These are phyloP conservation scores for Paramecium pentaurelia DNA, from an alignment of 73 alveolate genomes.

Conservation along the genomic window DNA sequence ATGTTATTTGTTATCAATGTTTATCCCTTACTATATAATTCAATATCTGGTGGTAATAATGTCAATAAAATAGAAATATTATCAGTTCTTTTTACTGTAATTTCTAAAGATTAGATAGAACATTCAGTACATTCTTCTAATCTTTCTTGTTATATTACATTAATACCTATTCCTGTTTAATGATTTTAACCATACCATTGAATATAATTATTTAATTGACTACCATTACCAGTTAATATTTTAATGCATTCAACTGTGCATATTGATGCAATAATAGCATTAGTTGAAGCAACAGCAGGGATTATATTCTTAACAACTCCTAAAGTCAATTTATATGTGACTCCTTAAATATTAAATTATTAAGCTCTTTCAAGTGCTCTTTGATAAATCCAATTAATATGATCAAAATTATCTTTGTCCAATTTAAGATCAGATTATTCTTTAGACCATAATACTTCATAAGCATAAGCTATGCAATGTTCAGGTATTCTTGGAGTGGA, in stretches of 20 bases:
- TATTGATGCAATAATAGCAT: slow-evolving; percentile 97
- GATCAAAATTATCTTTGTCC: slow-evolving; percentile 96
- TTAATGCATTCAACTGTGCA: slow-evolving; percentile 97
- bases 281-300: slow-evolving; percentile 99
- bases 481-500: slow-evolving; percentile 99
- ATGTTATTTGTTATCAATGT: neutral
- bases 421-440: slow-evolving; percentile 65
- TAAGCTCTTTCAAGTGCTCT: slow-evolving; percentile 98
- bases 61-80: neutral
- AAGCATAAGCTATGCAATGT: slow-evolving; percentile 96
- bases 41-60: neutral
- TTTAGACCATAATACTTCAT: slow-evolving; percentile 88
- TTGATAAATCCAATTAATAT: slow-evolving; percentile 98
- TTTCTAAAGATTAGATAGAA: neutral
- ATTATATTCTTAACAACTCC: slow-evolving; percentile 96
- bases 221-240: slow-evolving; percentile 33
- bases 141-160: neutral
- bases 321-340: slow-evolving; percentile 94
- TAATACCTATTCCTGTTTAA: neutral
- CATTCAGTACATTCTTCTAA: neutral
- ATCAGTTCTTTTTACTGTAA: neutral
- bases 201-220: neutral
- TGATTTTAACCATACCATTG: slow-evolving; percentile 5
- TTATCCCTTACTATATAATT: neutral
- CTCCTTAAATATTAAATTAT: slow-evolving; percentile 95